A percentile compares a stretch with the other conserved stretches of the same genome.
Evolutionary conservation across 2,329 filamentous ascomycete genomes (phyloP).

Genomic region (Epichloe hybrida): DNA sequence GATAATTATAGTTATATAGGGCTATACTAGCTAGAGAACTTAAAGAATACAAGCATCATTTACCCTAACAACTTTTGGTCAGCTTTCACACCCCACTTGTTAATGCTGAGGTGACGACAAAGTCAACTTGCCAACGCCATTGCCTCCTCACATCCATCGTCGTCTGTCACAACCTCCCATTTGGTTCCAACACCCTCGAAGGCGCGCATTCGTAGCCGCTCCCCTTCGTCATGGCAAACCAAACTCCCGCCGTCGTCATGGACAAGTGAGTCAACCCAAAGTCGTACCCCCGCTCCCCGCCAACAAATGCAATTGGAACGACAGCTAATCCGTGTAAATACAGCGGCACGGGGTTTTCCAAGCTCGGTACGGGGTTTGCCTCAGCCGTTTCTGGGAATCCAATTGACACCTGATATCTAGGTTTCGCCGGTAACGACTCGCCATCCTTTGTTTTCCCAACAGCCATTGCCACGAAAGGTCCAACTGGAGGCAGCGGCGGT

Average conservation of each 20-base stretch:
- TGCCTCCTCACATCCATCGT: constrained; percentile 3
- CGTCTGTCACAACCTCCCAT: background rate
- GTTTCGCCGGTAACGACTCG: constrained; percentile 97
- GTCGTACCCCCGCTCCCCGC: constrained; percentile 14
- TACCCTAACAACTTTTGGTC: too few species aligned
- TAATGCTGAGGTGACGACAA: constrained; percentile 7
- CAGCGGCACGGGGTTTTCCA: constrained; percentile 98
- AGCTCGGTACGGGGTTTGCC: constrained; percentile 59
- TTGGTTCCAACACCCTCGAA: background rate
- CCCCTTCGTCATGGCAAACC: constrained; percentile 62
- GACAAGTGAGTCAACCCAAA: constrained; percentile 82
- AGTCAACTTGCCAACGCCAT: background rate
- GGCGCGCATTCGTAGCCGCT: constrained; percentile 13
- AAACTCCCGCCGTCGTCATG: constrained; percentile 99
- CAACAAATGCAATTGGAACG: constrained; percentile 12
- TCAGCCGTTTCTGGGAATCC: constrained; percentile 1
- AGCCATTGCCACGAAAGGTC: constrained; percentile 88
- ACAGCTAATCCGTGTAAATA: constrained; percentile 20
- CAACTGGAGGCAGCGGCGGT: constrained; percentile 54
- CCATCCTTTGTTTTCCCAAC: constrained; percentile 99
- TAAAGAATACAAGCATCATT: too few species aligned
- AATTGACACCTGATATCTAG: constrained; percentile 32
- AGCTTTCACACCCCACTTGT: constrained; percentile 6
- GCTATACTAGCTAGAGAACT: too few species aligned
- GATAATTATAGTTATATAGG: too few species aligned